Base-by-base conservation (phyloP, 2,329 filamentous ascomycete species). In the Daldinia sp. region DNA sequence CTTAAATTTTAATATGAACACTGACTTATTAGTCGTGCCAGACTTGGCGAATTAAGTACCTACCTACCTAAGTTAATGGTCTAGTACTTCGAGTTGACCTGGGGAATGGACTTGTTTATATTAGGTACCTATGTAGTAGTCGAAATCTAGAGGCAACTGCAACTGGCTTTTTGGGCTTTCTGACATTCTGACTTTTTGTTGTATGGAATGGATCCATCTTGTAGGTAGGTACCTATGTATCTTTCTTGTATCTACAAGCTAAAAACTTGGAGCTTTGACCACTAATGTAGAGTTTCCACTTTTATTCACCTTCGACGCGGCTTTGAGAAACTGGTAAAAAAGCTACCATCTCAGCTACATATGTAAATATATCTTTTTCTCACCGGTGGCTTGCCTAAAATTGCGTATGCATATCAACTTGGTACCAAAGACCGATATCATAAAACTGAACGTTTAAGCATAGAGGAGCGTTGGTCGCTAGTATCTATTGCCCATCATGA, bases 401-500 rank as follows among this genome's bases (percentile, higher is more conserved):
- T 30, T 15, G 23, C 10, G 15, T 27, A 39, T 43, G 23, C n/a
- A 17, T 4, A 23, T n/a, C 19, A 56, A n/a, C 6, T 8, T n/a
- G 3, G 35, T 21, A 37, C 13, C 34, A 4, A 8, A n/a, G 4
- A 37, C 34, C 13, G n/a, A n/a, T 4, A 7, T 37, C 15, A 13
- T 32, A 47, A 2, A 55, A 32, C 25, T 15, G 19, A 27, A 17
- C 19, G 4, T 3, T 25, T 17, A 1, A 48, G 29, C 15, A 21
- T n/a, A 1, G 35, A 17, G 15, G 7, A n/a, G 3, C n/a, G 15
- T n/a, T 10, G 1, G 3, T 32, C 34, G 3, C 41, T 11, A 47
- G 23, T n/a, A 10, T 2, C 15, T n/a, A 37, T 70, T 67, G 72
- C 71, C 71, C 78, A 81, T 72, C 68, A 87, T 85, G 81, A 88